Evolutionary conservation across 495 filamentous ascomycete species (phyloP).

Genomic region (Aspergillus ostianus): DNA sequence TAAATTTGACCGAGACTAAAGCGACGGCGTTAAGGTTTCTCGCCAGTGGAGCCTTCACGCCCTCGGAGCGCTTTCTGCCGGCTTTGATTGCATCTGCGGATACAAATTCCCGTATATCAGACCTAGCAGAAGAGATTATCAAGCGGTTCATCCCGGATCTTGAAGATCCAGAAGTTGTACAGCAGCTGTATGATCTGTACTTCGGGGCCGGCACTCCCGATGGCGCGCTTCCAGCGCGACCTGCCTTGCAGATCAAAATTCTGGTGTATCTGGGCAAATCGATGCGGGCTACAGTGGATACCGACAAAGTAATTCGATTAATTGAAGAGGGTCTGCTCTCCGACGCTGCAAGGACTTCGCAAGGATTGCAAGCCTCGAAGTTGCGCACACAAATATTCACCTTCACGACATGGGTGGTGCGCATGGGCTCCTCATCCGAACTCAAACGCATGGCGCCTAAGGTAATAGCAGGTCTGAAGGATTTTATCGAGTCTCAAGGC

Average conservation of each 20-base stretch:
- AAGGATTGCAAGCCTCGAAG: conserved; percentile 68
- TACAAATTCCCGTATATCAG: conserved; percentile 74
- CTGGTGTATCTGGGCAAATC: conserved; percentile 77
- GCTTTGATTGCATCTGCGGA: conserved; percentile 80
- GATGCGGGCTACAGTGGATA: conserved; percentile 60
- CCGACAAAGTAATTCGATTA: conserved; percentile 60
- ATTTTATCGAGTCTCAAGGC: conserved; percentile 76
- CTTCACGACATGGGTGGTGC: conserved; percentile 84
- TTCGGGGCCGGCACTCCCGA: conserved; percentile 46
- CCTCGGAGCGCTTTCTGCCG: conserved; percentile 77
- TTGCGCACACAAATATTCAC: conserved; percentile 81
- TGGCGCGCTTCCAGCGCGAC: conserved; percentile 55
- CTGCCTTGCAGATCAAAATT: conserved; percentile 72
- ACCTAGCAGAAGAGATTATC: conserved; percentile 77
- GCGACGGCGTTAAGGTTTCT: conserved; percentile 67
- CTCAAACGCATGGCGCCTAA: conserved; percentile 63
- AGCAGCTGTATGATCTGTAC: conserved; percentile 67
- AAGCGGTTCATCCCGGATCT: conserved; percentile 68
- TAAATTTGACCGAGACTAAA: conserved; percentile 67
- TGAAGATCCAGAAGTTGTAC: conserved; percentile 64
- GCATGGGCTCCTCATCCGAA: conserved; percentile 61
- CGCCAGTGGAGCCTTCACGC: conserved; percentile 77
- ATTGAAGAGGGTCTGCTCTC: conserved; percentile 64
- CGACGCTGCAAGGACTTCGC: conserved; percentile 44
- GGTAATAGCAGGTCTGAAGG: conserved; percentile 67